phyloP scores from a whole-genome alignment of 106 monocot genomes.

The Dendrobium huoshanense region DNA sequence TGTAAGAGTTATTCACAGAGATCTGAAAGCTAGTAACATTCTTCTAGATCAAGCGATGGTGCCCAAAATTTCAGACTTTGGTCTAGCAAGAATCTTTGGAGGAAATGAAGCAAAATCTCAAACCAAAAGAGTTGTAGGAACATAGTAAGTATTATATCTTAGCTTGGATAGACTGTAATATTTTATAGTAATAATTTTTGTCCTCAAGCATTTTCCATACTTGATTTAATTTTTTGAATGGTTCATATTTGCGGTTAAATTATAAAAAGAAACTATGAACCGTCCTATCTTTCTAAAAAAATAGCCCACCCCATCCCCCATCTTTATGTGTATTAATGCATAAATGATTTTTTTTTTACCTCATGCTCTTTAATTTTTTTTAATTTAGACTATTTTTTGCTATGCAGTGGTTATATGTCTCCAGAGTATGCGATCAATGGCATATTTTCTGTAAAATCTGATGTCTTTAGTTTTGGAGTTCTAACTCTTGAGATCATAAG shows the following conservation, averaged over 20 bases:
- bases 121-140: slow-evolving; percentile 37
- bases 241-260: too few species aligned
- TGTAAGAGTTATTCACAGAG: slow-evolving; percentile 42
- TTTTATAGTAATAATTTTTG: too few species aligned
- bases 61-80: slow-evolving; percentile 59
- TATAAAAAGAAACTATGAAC: too few species aligned
- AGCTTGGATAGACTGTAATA: too few species aligned
- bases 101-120: slow-evolving; percentile 19
- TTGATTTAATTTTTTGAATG: too few species aligned
- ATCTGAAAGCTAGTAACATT: slow-evolving; percentile 50
- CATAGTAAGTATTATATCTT: slow-evolving; percentile 30
- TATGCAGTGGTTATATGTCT: slow-evolving; percentile 55
- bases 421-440: slow-evolving; percentile 48
- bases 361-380: not conserved
- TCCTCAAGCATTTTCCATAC: too few species aligned
- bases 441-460: slow-evolving; percentile 45
- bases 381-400: not conserved
- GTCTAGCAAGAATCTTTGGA: slow-evolving; percentile 44
- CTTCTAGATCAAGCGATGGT: slow-evolving; percentile 43
- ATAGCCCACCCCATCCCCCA: too few species aligned
- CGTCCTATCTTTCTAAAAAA: too few species aligned
- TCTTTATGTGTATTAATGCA: not conserved
- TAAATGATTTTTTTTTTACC: not conserved
- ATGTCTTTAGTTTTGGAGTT: slow-evolving; percentile 64
- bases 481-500: slow-evolving; percentile 45